Percentiles rank a stretch among this genome's conserved stretches.
phyloP scores from a whole-genome alignment of 2,329 filamentous ascomycete genomes.

The Penicillium aurantiogriseum region DNA sequence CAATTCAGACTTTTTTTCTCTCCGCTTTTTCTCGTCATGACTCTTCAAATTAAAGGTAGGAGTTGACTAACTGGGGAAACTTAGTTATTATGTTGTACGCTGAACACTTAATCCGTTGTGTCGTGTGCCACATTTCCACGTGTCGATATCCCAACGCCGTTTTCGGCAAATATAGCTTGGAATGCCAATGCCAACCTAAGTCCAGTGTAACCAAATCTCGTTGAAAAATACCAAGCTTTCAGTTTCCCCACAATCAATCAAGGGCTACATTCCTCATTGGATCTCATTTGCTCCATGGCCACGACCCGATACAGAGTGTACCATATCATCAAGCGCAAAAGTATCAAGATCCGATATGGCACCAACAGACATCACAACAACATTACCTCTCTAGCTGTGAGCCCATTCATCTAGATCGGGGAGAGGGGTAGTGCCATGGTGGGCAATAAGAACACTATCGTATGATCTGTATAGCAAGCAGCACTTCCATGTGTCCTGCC shows the following conservation, averaged over 20 bases:
- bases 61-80: background rate
- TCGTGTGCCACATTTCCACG: background rate
- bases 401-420: background rate
- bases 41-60: background rate
- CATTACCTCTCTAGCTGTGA: background rate
- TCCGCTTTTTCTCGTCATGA: background rate
- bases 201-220: background rate
- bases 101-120: background rate
- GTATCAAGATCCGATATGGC: background rate
- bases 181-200: background rate
- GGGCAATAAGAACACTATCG: background rate
- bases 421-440: too few relatives aligned
- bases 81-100: background rate
- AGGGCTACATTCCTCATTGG: background rate
- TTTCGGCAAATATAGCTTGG: background rate
- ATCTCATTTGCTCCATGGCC: background rate
- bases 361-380: background rate
- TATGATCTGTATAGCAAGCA: background rate
- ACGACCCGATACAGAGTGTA: conserved; percentile 1
- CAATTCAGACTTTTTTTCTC: background rate
- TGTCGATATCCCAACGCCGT: background rate
- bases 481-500: too few relatives aligned
- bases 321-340: conserved; percentile 1
- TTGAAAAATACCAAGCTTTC: background rate
- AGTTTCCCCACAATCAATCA: background rate